Percentiles rank a stretch among this genome's conserved stretches.
phyloP scores from a whole-genome alignment of 202 grass and related monocot species.

The Saccharum hybrid region DNA sequence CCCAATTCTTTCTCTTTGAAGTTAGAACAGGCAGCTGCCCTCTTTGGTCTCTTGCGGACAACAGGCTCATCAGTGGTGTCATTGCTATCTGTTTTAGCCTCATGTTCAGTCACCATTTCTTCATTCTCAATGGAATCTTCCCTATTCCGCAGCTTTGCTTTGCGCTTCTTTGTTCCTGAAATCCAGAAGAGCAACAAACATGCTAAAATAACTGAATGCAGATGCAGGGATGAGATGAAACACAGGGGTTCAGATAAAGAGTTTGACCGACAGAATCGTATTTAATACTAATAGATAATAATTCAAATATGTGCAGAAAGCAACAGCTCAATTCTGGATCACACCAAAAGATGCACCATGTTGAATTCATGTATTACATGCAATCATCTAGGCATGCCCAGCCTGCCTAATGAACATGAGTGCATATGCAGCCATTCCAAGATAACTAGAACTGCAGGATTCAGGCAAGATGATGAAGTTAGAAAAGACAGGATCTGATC shows the following conservation, averaged over 20 bases:
- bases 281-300: not conserved
- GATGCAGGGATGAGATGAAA: slow-evolving; percentile 21
- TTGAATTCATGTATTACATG: not conserved
- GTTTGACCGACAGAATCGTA: not conserved
- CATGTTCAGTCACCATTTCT: slow-evolving; percentile 13
- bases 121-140: no score
- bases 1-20: slow-evolving; percentile 60
- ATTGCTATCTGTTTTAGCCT: slow-evolving; percentile 30
- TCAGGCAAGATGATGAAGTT: slow-evolving; percentile 19
- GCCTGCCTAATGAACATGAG: not conserved
- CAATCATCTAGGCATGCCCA: not conserved
- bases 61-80: slow-evolving; percentile 17
- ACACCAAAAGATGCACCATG: not conserved
- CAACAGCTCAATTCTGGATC: not conserved
- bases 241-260: not conserved
- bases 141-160: not conserved
- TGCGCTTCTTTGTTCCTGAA: not conserved
- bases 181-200: no score
- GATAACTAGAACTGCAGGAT: not conserved
- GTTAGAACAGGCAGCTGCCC: slow-evolving; percentile 62
- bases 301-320: slow-evolving; percentile 12
- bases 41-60: slow-evolving; percentile 59
- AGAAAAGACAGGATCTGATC: not conserved
- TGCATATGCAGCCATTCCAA: not conserved
- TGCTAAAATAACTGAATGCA: not conserved